These are phyloP conservation scores for Hanseniaspora valbyensis DNA, from an alignment of 805 yeast genomes.

Conservation along the genomic window DNA sequence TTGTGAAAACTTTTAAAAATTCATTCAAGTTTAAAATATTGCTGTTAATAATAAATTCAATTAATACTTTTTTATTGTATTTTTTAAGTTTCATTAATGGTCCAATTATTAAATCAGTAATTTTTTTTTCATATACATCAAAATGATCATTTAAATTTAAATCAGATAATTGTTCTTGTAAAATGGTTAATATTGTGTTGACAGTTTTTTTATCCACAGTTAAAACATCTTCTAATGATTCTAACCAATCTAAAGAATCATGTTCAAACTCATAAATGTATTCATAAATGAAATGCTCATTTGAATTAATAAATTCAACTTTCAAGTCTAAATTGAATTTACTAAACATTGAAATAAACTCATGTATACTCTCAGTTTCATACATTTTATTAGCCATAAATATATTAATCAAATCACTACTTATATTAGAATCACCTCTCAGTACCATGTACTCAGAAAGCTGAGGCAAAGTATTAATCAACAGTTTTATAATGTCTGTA, in stretches of 20 bases:
- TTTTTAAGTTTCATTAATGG: neutral
- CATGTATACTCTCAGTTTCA: neutral
- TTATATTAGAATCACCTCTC: neutral
- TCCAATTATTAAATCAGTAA: neutral
- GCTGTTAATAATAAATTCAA: neutral
- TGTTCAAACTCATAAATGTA: neutral
- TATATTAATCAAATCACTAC: neutral
- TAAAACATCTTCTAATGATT: neutral
- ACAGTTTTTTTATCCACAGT: neutral
- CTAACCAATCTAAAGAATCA: neutral
- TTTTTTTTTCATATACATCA: neutral
- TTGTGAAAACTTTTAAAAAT: neutral
- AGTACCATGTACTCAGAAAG: neutral
- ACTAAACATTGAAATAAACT: neutral
- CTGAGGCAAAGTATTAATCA: neutral
- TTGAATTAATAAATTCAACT: neutral
- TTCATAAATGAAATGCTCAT: neutral
- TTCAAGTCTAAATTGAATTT: neutral
- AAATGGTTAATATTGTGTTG: neutral
- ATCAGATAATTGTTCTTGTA: neutral
- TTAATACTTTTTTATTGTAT: neutral
- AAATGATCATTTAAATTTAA: neutral
- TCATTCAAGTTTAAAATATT: neutral
- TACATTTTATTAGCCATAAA: neutral
- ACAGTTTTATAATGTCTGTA: neutral